phyloP scores from a whole-genome alignment of 2,329 filamentous ascomycete genomes.

The Graphilbum fragrans region DNA sequence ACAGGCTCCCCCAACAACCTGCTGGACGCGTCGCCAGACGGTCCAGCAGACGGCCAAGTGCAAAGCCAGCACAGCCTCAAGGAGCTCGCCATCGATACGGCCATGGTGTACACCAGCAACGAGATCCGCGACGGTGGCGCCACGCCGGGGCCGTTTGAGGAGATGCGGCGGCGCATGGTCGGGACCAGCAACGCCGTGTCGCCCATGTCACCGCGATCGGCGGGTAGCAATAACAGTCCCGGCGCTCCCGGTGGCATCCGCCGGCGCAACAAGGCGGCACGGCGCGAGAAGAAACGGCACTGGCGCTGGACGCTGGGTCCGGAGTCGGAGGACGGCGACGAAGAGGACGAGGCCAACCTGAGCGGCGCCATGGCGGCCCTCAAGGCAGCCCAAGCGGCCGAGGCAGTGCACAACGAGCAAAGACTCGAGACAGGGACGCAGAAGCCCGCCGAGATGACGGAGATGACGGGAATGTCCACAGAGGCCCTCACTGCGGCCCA shows the following conservation, averaged over 20 bases:
- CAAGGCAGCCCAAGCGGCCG: constrained; percentile 12
- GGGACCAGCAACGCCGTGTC: constrained; percentile 20
- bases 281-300: constrained; percentile 50
- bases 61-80: too few species aligned
- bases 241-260: constrained; percentile 28
- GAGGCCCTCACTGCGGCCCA: too few species aligned
- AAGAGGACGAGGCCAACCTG: constrained; percentile 28
- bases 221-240: constrained; percentile 32
- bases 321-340: constrained; percentile 20
- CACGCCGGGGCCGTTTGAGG: constrained; percentile 51
- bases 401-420: background rate
- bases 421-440: too few species aligned
- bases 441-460: too few species aligned
- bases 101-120: constrained; percentile 36
- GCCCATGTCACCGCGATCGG: constrained; percentile 38
- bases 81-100: constrained; percentile 23
- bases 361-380: constrained; percentile 15
- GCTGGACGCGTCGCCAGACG: constrained; percentile 17
- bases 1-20: too few species aligned
- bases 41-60: background rate
- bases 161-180: constrained; percentile 47
- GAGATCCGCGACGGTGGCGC: constrained; percentile 48
- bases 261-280: constrained; percentile 37
- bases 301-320: constrained; percentile 57
- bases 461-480: too few species aligned